Percentiles rank a stretch among this genome's conserved stretches.
phyloP scores from a whole-genome alignment of 371 early-diverging fungal genomes.

The Batkoa obscura region DNA sequence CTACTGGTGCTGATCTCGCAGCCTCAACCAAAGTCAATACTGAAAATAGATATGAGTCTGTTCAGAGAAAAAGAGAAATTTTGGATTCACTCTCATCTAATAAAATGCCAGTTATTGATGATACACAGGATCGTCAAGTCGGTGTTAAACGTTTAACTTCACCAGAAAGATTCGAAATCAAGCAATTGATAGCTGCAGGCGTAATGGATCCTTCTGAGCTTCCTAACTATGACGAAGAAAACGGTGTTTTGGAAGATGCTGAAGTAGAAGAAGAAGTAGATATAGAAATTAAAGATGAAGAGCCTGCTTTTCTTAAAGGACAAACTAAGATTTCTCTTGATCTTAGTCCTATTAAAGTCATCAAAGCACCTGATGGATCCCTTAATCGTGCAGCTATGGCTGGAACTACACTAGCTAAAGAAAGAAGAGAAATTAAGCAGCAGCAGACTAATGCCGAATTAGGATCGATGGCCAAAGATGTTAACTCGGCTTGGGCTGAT shows the following conservation, averaged over 20 bases:
- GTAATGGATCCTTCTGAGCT: slow-evolving; percentile 70
- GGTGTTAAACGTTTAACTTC: slow-evolving; percentile 77
- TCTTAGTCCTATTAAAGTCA: slow-evolving; percentile 87
- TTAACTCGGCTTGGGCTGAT: slow-evolving; percentile 81
- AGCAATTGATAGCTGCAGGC: slow-evolving; percentile 90
- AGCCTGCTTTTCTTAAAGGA: slow-evolving; percentile 83
- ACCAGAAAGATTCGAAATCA: slow-evolving; percentile 91
- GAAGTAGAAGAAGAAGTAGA: slow-evolving; percentile 90
- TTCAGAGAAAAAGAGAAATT: slow-evolving; percentile 10
- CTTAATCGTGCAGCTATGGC: slow-evolving; percentile 87
- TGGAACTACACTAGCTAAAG: slow-evolving; percentile 82
- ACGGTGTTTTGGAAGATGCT: slow-evolving; percentile 46
- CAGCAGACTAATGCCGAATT: slow-evolving; percentile 75
- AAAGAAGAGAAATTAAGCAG: slow-evolving; percentile 71
- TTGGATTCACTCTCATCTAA: slow-evolving; percentile 2
- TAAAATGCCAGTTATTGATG: slow-evolving; percentile 27
- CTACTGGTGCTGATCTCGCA: slow-evolving; percentile 65
- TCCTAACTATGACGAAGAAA: slow-evolving; percentile 67
- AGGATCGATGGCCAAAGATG: slow-evolving; percentile 74
- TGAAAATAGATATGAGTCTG: slow-evolving; percentile 28
- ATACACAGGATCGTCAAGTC: slow-evolving; percentile 29
- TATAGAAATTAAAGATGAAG: slow-evolving; percentile 89
- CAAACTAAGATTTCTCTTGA: slow-evolving; percentile 71
- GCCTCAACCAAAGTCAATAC: slow-evolving; percentile 28
- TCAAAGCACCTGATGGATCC: slow-evolving; percentile 92